Base-by-base conservation (phyloP, 1,284 basidiomycete genomes). In the Apiotrichum porosum region DNA sequence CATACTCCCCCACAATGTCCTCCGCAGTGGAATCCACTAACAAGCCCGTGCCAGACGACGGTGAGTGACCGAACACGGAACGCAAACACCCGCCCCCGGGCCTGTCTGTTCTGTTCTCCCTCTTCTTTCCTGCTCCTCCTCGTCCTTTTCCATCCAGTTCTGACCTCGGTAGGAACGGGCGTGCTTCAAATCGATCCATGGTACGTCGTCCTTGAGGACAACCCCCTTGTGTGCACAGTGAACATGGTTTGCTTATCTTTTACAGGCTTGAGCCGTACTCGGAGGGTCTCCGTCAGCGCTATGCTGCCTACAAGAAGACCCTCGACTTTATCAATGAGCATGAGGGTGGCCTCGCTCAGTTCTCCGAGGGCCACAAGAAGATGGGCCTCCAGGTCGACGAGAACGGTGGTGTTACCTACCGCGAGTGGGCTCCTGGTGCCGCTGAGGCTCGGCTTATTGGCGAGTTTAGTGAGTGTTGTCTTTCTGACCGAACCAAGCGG, bases 361-460 rank as follows among this genome's bases (percentile, higher is more conserved):
- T 97, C 72, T 85, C 88, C 3, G 82, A 84, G 65, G 90, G 91
- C 13, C 95, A 92, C 75, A 78, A 85, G 57, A 82, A 81, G 56
- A 88, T 87, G 75, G 94, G 94, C 32, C 78, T 98, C 60, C 84
- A 86, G 48, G 79, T 90, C 34, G 78, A 79, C 39, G 68, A 75
- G 19, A 80, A 86, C 47, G 83, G 83, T 42, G 79, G 84, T 24
- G 81, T 97, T 32, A 76, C 80, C 9, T 98, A 97, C 70, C 79
- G 87, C 62, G 94, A 98, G 69, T 98, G 94, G 94, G 94, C 94
- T 6, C 92, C 94, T 0, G 90, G 88, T 61, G 93, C 85, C 13
- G 76, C 70, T 38, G 83, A 85, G 62, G 94, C 93, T 1, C 80
- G 78, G 61, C 76, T 98, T 47, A 91, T 92, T 65, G 94, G 94